These are phyloP conservation scores for Geranium brycei DNA, from an alignment of 345 rosid genomes.

Conservation along the genomic window DNA sequence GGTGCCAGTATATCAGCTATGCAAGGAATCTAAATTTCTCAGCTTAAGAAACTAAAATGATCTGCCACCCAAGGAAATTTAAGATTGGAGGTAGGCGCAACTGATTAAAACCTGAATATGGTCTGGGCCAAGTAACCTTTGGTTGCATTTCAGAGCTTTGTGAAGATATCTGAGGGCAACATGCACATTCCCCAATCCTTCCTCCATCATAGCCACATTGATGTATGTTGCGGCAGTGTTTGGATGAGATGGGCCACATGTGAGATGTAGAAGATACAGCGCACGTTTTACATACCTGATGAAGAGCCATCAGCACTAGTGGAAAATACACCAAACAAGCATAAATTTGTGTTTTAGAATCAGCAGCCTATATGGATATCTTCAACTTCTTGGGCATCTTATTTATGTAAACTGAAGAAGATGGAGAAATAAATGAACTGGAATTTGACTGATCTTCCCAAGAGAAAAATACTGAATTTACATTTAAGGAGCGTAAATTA, in stretches of 20 bases:
- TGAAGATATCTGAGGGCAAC: constrained; percentile 97
- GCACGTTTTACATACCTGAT: constrained; percentile 96
- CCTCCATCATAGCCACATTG: constrained; percentile 99
- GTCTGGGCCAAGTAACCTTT: constrained; percentile 88
- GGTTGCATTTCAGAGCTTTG: constrained; percentile 92
- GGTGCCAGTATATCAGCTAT: too few relatives aligned
- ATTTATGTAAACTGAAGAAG: too few relatives aligned
- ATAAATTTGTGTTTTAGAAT: background rate
- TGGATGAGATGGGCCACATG: constrained; percentile 98
- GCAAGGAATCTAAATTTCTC: too few relatives aligned
- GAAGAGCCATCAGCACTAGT: constrained; percentile 12
- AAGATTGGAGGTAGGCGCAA: background rate
- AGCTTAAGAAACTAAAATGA: too few relatives aligned
- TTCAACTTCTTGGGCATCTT: too few relatives aligned
- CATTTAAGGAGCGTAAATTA: too few relatives aligned
- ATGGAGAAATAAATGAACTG: too few relatives aligned
- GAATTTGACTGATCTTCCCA: too few relatives aligned
- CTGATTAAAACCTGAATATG: constrained; percentile 76
- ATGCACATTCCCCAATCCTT: constrained; percentile 97
- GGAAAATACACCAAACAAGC: constrained; percentile 6
- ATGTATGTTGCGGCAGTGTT: constrained; percentile 98
- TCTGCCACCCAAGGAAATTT: too few relatives aligned
- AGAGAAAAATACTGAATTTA: too few relatives aligned
- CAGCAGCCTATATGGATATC: too few relatives aligned
- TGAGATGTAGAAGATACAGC: constrained; percentile 86